Percentiles rank a stretch among this genome's conserved stretches.
phyloP scores from a whole-genome alignment of 1,284 basidiomycete genomes.

The Microbotryum lychnidis-dioicae region DNA sequence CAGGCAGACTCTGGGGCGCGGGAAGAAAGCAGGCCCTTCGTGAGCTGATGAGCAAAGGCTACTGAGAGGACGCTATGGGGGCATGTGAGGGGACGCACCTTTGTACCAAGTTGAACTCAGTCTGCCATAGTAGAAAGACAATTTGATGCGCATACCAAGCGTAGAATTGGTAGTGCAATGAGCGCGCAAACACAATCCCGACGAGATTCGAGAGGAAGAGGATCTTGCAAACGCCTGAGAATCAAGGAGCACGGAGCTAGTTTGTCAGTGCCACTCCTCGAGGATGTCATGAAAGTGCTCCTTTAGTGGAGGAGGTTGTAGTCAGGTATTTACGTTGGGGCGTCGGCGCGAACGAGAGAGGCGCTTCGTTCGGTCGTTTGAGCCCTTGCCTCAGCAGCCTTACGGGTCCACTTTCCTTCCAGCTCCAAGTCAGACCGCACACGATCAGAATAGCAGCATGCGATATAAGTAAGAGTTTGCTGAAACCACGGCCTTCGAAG shows the following conservation, averaged over 20 bases:
- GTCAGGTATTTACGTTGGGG: constrained; percentile 6
- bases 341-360: background rate
- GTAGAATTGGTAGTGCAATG: constrained; percentile 97
- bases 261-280: no score
- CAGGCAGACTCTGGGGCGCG: constrained; percentile 51
- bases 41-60: constrained; percentile 4
- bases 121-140: constrained; percentile 74
- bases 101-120: constrained; percentile 49
- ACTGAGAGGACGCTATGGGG: background rate
- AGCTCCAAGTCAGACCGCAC: constrained; percentile 52
- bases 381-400: constrained; percentile 53
- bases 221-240: constrained; percentile 65
- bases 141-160: constrained; percentile 93
- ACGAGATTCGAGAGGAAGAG: constrained; percentile 88
- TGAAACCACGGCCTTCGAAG: constrained; percentile 55
- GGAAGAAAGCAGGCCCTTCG: constrained; percentile 5
- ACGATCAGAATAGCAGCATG: constrained; percentile 56
- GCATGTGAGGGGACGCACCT: constrained; percentile 48
- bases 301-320: no score
- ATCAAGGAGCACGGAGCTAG: no score
- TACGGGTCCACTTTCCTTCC: constrained; percentile 52
- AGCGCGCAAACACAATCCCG: constrained; percentile 86
- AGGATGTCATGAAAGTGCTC: no score
- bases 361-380: constrained; percentile 43
- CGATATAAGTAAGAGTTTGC: constrained; percentile 55